These are phyloP conservation scores for Apiospora pterosperma DNA, from an alignment of 2,329 filamentous ascomycete species.

Conservation along the genomic window DNA sequence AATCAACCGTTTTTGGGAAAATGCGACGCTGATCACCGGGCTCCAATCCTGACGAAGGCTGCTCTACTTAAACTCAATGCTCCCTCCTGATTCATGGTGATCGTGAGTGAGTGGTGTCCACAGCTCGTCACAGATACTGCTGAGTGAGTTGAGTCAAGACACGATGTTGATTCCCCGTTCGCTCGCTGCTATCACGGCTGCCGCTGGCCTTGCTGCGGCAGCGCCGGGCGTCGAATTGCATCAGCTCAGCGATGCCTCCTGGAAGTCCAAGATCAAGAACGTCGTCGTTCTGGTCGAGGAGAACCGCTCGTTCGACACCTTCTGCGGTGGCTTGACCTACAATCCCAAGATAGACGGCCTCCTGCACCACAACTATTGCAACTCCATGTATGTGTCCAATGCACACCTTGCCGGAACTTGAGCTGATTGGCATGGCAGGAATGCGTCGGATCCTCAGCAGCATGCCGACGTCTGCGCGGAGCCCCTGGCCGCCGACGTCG, in stretches of 20 bases:
- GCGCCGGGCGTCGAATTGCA: not conserved
- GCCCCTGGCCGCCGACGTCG: not conserved
- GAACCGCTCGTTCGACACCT: conserved; percentile 4
- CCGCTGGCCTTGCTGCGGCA: not conserved
- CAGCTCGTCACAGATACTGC: not conserved
- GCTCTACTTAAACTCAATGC: not conserved
- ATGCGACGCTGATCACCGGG: not conserved
- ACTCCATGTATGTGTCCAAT: not conserved
- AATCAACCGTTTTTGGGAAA: not conserved
- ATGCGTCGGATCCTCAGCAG: not conserved
- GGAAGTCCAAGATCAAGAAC: conserved; percentile 4
- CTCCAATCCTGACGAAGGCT: not conserved
- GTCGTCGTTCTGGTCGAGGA: conserved; percentile 3
- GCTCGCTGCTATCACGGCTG: not conserved
- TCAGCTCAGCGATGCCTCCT: not conserved
- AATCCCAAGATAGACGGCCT: conserved; percentile 1
- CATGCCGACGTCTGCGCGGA: conserved; percentile 2
- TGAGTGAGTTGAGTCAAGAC: not conserved
- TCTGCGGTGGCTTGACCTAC: not conserved
- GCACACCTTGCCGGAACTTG: too few relatives aligned
- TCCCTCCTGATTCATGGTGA: not conserved
- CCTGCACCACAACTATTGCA: conserved; percentile 3
- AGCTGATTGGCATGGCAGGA: not conserved
- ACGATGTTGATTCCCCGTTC: not conserved
- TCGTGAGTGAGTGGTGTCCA: too few relatives aligned